Conservation (phyloP, 148 eudicot species). For the Rhododendron griersonianum region DNA sequence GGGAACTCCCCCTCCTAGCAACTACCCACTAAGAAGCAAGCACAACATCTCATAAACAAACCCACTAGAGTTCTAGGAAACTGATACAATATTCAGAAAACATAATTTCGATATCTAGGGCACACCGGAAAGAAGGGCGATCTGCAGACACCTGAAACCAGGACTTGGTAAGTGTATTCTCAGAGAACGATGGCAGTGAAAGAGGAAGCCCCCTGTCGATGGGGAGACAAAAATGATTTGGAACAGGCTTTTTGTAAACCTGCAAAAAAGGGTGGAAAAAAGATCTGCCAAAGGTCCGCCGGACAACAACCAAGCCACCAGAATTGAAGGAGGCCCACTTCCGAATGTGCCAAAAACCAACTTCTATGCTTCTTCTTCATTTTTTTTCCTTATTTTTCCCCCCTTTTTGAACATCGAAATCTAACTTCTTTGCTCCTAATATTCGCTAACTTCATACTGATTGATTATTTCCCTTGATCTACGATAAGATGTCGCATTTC, state of each 20-base stretch:
- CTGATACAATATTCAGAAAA: constrained; percentile 12
- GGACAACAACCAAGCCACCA: constrained; percentile 42
- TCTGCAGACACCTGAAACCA: constrained; percentile 10
- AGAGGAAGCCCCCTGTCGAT: constrained; percentile 20
- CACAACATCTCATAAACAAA: not conserved
- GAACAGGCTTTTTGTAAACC: constrained; percentile 47
- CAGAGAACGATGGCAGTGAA: constrained; percentile 29
- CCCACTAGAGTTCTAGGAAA: constrained; percentile 8
- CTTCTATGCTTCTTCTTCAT: not conserved
- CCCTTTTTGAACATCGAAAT: not conserved
- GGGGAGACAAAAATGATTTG: constrained; percentile 16
- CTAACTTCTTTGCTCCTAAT: not conserved
- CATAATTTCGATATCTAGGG: constrained; percentile 19
- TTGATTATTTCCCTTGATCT: not conserved
- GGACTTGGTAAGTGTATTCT: constrained; percentile 24
- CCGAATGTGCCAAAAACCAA: constrained; percentile 23
- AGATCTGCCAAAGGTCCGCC: constrained; percentile 28
- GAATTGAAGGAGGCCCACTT: constrained; percentile 22
- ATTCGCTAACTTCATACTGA: constrained; percentile 1
- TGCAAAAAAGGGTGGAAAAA: constrained; percentile 35
- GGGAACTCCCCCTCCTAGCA: constrained; percentile 19
- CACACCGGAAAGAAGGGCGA: constrained; percentile 12
- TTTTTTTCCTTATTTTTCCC: too few relatives aligned
- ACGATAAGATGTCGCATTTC: constrained; percentile 75
- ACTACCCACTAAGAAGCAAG: constrained; percentile 12